Base-by-base conservation (phyloP, 805 yeast genomes). In the Kregervanrija delftensis region DNA sequence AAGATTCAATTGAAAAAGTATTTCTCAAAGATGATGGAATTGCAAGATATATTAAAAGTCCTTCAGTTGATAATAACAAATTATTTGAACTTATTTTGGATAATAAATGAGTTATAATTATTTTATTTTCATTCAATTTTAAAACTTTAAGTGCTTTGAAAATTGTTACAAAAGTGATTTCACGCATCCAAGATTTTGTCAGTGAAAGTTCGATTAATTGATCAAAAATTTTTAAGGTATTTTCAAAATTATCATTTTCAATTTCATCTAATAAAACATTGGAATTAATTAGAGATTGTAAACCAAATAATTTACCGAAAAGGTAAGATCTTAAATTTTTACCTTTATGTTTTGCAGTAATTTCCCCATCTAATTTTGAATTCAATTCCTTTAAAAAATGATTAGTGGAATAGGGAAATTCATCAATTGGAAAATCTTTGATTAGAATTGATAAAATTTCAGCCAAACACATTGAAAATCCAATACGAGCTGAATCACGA, bases 231-330 rank as follows among this genome's bases (percentile, higher is more conserved):
- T 63, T 59, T 13, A 57, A 48, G 41, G 70, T 65, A 39, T 72
- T 69, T 2, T 55, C 60, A 1, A 55, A 34, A 2, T 46, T 40
- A 2, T 54, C 53, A 1, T 47, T 33, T 4, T 57, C 49, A 6
- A 65, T 52, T 12, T 49, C 48, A 6, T n/a, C 28, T 3, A 40
- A 35, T 8, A 77, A 50, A 11, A 76, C 56, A 2, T 72, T 67
- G 11, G 83, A 73, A 41, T 82, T 83, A 31, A 84, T 69, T 40
- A 90, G 57, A 1, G 86, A 76, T 60, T 90, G 95, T 15, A 87
- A 67, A 0, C 96, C 96, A 61, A 91, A 90, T 38, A 90, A 67
- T 56, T 79, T 74, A 5, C 97, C 98, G 67, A 91, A 89, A 13
- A 86, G 63, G 12, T 78, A 69, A 1, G 90, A 81, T 48, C 97